Percentiles rank a stretch among this genome's conserved stretches.
These are phyloP conservation scores for Luzula sylvatica DNA, from an alignment of 176 grass and related monocot genomes.

Conservation along the genomic window DNA sequence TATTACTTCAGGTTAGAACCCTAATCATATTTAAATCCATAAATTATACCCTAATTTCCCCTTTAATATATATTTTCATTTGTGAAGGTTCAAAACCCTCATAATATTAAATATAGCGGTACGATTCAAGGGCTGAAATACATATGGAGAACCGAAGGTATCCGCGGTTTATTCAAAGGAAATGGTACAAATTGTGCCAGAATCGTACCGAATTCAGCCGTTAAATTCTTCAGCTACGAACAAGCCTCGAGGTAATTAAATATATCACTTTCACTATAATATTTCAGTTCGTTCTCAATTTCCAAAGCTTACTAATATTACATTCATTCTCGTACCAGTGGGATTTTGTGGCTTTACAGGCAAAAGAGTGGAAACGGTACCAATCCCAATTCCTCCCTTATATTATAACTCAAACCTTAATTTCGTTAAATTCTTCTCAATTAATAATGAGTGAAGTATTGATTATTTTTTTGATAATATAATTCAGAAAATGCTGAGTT, in stretches of 20 bases:
- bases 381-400: constrained; percentile 1
- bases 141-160: constrained; percentile 87
- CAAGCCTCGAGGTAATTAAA: constrained; percentile 66
- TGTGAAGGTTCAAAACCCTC: constrained; percentile 86
- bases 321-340: constrained; percentile 35
- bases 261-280: constrained; percentile 1
- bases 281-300: neutral
- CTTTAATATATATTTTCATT: constrained; percentile 12
- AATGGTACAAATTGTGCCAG: constrained; percentile 98
- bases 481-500: constrained; percentile 86
- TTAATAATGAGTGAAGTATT: too few species aligned
- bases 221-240: constrained; percentile 99
- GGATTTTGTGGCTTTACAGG: constrained; percentile 78
- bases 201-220: constrained; percentile 95
- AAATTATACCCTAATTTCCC: too few species aligned
- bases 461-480: constrained; percentile 13
- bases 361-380: constrained; percentile 77
- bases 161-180: constrained; percentile 91
- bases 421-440: neutral
- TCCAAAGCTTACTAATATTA: too few species aligned
- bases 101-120: constrained; percentile 96
- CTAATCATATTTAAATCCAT: neutral
- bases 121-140: constrained; percentile 94
- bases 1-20: constrained; percentile 72
- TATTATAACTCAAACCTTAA: neutral